Evolutionary conservation across 164 flowering plant species (phyloP).

Genomic region (Warburgia ugandensis): DNA sequence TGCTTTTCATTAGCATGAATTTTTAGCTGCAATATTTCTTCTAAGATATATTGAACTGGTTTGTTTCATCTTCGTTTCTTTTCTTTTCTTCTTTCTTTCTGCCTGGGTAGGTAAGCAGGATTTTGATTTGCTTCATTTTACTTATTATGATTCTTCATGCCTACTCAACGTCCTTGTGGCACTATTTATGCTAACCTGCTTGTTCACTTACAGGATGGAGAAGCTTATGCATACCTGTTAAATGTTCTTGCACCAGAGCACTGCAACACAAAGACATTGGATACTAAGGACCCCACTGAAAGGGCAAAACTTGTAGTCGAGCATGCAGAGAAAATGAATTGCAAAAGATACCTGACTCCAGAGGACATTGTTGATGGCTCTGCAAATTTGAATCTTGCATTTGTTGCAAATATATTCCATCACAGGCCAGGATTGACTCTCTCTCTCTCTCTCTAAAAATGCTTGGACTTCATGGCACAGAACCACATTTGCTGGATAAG

Average conservation of each 20-base stretch:
- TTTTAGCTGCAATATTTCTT: too few relatives aligned
- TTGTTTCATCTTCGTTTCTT: too few relatives aligned
- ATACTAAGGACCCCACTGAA: constrained; percentile 59
- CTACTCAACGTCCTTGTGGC: too few relatives aligned
- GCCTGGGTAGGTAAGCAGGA: too few relatives aligned
- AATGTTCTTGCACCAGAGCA: constrained; percentile 95
- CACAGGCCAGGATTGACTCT: constrained; percentile 41
- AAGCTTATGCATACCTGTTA: constrained; percentile 88
- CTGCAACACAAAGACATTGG: constrained; percentile 54
- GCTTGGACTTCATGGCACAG: too few relatives aligned
- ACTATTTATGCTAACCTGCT: constrained; percentile 2
- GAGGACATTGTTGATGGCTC: constrained; percentile 87
- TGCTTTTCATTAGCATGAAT: too few relatives aligned
- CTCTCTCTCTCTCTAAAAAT: not conserved
- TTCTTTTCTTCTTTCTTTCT: too few relatives aligned
- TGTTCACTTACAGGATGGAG: constrained; percentile 55
- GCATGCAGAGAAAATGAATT: constrained; percentile 84
- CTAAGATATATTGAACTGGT: too few relatives aligned
- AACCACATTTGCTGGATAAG: too few relatives aligned
- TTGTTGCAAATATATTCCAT: constrained; percentile 89
- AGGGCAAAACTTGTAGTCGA: constrained; percentile 76
- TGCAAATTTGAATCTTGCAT: constrained; percentile 82
- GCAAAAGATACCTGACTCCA: constrained; percentile 73
- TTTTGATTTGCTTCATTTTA: too few relatives aligned
- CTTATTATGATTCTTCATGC: too few relatives aligned